Conservation (phyloP, 805 yeast genomes). For the Candida namnaoensis region DNA sequence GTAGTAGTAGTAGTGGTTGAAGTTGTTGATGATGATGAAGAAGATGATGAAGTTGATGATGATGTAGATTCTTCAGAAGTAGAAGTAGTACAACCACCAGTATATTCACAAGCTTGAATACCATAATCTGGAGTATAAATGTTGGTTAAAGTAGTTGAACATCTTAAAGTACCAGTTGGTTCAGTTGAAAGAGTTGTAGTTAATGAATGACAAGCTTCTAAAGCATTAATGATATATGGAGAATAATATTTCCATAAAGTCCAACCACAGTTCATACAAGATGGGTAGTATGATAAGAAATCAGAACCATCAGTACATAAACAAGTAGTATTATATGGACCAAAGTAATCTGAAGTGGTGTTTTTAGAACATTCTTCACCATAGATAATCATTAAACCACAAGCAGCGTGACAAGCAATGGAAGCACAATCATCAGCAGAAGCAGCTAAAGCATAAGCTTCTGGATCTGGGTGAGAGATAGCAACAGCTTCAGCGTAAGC, state of each 20-base stretch:
- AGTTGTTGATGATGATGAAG: not conserved
- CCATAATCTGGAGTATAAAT: not conserved
- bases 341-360: slow-evolving; percentile 5
- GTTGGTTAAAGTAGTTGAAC: slow-evolving; percentile 4
- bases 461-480: slow-evolving; percentile 5
- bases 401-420: slow-evolving; percentile 18
- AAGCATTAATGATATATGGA: slow-evolving; percentile 12
- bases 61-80: not conserved
- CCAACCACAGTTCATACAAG: slow-evolving; percentile 25
- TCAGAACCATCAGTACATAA: slow-evolving; percentile 6
- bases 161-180: slow-evolving; percentile 21
- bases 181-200: slow-evolving; percentile 3
- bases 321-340: slow-evolving; percentile 5
- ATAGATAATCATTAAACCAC: slow-evolving; percentile 21
- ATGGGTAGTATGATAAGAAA: slow-evolving; percentile 8
- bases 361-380: slow-evolving; percentile 18
- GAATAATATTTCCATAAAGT: slow-evolving; percentile 22
- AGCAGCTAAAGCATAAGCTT: slow-evolving; percentile 13
- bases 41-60: not conserved
- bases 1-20: not conserved
- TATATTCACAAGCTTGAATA: slow-evolving; percentile 1
- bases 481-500: slow-evolving; percentile 2
- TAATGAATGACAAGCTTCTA: slow-evolving; percentile 12
- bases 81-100: slow-evolving; percentile 2
- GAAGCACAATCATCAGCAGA: slow-evolving; percentile 11